Conservation (phyloP, 768 basidiomycete genomes). For the Xerocomellus chrysenteron region DNA sequence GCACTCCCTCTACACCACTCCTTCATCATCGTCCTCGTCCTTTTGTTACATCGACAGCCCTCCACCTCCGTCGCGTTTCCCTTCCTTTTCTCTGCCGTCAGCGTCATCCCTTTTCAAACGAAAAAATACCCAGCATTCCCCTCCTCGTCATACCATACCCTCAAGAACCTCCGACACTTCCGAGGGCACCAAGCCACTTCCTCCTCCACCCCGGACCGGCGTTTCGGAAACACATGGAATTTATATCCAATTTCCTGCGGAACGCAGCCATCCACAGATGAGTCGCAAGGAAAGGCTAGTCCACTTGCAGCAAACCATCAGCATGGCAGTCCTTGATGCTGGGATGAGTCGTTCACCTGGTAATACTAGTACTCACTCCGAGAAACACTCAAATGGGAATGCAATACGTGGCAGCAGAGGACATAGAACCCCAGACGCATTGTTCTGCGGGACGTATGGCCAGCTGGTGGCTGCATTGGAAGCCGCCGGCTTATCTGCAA, state of each 20-base stretch:
- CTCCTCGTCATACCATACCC: not conserved
- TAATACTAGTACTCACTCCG: not conserved
- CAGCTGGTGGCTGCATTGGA: slow-evolving; percentile 41
- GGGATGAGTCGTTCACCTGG: slow-evolving; percentile 39
- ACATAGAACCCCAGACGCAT: slow-evolving; percentile 25
- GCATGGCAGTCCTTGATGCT: slow-evolving; percentile 37
- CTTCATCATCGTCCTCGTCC: slow-evolving; percentile 22
- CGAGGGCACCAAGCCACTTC: slow-evolving; percentile 17
- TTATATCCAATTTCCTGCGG: slow-evolving; percentile 22
- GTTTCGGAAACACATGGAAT: slow-evolving; percentile 20
- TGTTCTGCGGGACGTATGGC: slow-evolving; percentile 45
- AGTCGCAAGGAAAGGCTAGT: slow-evolving; percentile 23
- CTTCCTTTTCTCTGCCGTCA: slow-evolving; percentile 16
- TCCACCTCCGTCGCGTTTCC: slow-evolving; percentile 10
- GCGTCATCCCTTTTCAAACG: slow-evolving; percentile 28
- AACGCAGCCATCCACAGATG: slow-evolving; percentile 1
- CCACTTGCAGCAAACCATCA: slow-evolving; percentile 37
- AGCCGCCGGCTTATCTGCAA: slow-evolving; percentile 36
- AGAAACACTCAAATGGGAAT: not conserved
- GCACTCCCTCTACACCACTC: not conserved
- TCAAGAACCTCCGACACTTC: not conserved
- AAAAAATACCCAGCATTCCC: slow-evolving; percentile 5
- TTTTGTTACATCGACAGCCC: slow-evolving; percentile 30
- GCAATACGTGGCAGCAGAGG: slow-evolving; percentile 2
- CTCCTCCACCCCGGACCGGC: slow-evolving; percentile 12